Percentiles rank a stretch among this genome's conserved stretches.
These are phyloP conservation scores for Phytomonas francai DNA, from an alignment of 208 protist species.

Conservation along the genomic window DNA sequence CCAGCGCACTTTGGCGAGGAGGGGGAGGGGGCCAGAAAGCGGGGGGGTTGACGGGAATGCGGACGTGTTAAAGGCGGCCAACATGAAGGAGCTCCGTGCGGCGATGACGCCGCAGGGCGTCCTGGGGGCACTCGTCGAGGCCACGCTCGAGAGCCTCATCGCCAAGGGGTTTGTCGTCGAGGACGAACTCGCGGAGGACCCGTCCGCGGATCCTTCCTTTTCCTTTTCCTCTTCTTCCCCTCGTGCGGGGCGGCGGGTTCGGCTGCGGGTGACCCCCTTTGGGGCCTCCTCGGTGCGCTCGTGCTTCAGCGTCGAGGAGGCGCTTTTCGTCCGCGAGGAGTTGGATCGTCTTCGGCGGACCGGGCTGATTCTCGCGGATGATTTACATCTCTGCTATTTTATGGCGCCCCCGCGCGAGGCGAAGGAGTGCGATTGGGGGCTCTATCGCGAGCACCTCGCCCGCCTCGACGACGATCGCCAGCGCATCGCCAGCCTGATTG, in stretches of 20 bases:
- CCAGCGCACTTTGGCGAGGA: too few species aligned
- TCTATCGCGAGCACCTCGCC: slow-evolving; percentile 52
- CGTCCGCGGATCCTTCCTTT: too few species aligned
- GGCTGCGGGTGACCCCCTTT: slow-evolving; percentile 49
- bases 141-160: too few species aligned
- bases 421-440: slow-evolving; percentile 61
- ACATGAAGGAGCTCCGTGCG: too few species aligned
- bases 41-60: too few species aligned
- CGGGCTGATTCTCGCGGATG: slow-evolving; percentile 79
- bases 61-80: too few species aligned
- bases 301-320: slow-evolving; percentile 77
- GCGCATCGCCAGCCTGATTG: slow-evolving; percentile 67
- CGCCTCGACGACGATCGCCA: slow-evolving; percentile 59
- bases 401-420: slow-evolving; percentile 78
- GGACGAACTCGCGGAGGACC: too few species aligned
- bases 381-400: slow-evolving; percentile 89
- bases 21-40: too few species aligned
- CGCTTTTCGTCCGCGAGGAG: slow-evolving; percentile 56
- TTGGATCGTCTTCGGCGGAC: slow-evolving; percentile 52
- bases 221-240: too few species aligned
- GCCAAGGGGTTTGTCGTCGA: too few species aligned
- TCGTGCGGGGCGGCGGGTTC: not conserved
- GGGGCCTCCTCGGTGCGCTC: slow-evolving; percentile 68
- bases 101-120: too few species aligned
- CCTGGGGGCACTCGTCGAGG: too few species aligned